Percentiles rank a stretch among this genome's conserved stretches.
Evolutionary conservation across 768 basidiomycete genomes (phyloP).

Genomic region (Scleroderma citrinum): DNA sequence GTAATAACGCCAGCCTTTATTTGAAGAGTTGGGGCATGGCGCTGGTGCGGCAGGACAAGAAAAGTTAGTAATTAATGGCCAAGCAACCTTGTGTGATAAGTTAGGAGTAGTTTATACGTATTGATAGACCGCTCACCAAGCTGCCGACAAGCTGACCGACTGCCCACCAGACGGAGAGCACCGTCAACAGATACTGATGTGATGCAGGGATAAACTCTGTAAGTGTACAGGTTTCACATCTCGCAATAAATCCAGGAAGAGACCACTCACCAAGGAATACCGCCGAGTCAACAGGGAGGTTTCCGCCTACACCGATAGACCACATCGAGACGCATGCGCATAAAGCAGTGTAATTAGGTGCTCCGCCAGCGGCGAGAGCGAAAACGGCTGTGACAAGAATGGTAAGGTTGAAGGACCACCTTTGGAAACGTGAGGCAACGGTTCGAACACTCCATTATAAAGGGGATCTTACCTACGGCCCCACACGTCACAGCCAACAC

Average conservation of each 20-base stretch:
- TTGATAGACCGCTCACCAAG: constrained; percentile 24
- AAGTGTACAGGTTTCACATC: not conserved
- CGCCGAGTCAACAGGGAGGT: constrained; percentile 69
- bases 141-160: constrained; percentile 67
- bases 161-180: constrained; percentile 78
- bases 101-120: not conserved
- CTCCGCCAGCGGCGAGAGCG: constrained; percentile 55
- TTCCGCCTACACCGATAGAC: constrained; percentile 67
- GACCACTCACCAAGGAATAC: constrained; percentile 59
- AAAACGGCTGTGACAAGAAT: constrained; percentile 64
- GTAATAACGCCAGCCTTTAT: constrained; percentile 74
- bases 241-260: not conserved
- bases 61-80: constrained; percentile 66
- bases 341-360: constrained; percentile 46
- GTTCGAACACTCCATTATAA: not conserved
- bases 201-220: constrained; percentile 64
- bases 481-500: constrained; percentile 64
- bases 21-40: constrained; percentile 47
- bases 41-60: constrained; percentile 48
- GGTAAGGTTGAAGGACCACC: constrained; percentile 66
- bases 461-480: constrained; percentile 46
- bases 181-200: constrained; percentile 70
- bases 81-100: constrained; percentile 44
- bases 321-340: constrained; percentile 49
- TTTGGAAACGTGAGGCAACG: constrained; percentile 19